These are phyloP conservation scores for Fusarium burgessii DNA, from an alignment of 2,329 filamentous ascomycete genomes.

Conservation along the genomic window DNA sequence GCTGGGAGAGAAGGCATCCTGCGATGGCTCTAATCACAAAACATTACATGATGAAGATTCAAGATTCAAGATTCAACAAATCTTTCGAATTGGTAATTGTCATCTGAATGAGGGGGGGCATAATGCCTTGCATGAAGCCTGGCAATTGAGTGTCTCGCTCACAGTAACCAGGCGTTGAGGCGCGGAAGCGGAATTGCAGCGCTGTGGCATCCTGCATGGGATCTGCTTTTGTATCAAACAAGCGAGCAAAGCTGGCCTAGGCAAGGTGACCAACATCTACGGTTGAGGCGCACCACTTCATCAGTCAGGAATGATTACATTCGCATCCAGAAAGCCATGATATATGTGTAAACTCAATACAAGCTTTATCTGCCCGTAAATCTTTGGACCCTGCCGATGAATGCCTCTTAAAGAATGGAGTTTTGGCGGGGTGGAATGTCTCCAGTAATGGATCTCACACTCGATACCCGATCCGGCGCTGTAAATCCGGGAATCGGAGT, in stretches of 20 bases:
- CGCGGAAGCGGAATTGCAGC: constrained; percentile 15
- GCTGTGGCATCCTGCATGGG: background rate
- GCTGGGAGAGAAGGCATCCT: constrained; percentile 2
- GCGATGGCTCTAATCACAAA: background rate
- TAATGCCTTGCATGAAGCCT: background rate
- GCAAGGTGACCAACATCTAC: too few species aligned
- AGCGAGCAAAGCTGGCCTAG: background rate
- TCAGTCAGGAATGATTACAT: background rate
- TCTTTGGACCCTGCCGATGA: constrained; percentile 2
- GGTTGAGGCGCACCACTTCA: background rate
- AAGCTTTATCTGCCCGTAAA: background rate
- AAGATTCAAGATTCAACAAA: background rate
- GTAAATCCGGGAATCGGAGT: background rate
- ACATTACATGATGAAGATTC: background rate
- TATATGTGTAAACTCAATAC: background rate
- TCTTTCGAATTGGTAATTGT: background rate
- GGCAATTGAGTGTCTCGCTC: background rate
- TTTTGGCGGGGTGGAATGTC: constrained; percentile 5
- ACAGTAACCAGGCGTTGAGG: constrained; percentile 9
- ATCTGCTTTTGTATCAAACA: background rate
- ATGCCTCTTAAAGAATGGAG: background rate
- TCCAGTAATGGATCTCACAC: constrained; percentile 8
- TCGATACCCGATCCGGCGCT: constrained; percentile 14
- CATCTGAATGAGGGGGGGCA: background rate
- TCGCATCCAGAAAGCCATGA: constrained; percentile 6